These are phyloP conservation scores for Narthecium ossifragum DNA, from an alignment of 106 monocot genomes.

Conservation along the genomic window DNA sequence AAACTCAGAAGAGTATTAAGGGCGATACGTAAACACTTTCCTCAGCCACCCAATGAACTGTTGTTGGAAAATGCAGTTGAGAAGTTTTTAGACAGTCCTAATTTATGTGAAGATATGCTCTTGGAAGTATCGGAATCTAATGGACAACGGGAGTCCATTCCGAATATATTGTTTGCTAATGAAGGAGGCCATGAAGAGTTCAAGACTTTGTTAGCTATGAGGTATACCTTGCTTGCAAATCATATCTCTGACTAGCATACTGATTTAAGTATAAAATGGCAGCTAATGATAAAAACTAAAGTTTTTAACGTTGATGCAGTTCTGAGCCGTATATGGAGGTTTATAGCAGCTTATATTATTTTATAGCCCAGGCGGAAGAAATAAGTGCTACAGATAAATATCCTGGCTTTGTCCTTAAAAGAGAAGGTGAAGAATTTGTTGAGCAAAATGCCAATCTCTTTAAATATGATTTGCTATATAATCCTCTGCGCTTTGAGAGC, in stretches of 20 bases:
- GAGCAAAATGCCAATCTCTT: conserved; percentile 87
- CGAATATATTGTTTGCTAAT: conserved; percentile 50
- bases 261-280: too few relatives aligned
- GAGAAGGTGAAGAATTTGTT: conserved; percentile 95
- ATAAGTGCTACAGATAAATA: conserved; percentile 92
- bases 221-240: conserved; percentile 21
- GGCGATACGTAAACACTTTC: conserved; percentile 92
- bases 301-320: conserved; percentile 15
- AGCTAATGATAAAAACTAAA: too few relatives aligned
- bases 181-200: conserved; percentile 22
- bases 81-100: conserved; percentile 69
- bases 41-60: conserved; percentile 81
- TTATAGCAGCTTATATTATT: conserved; percentile 86
- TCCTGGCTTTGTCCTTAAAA: conserved; percentile 90
- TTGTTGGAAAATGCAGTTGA: conserved; percentile 54
- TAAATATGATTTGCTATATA: conserved; percentile 92
- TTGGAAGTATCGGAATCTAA: conserved; percentile 44
- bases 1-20: conserved; percentile 88
- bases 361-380: conserved; percentile 88
- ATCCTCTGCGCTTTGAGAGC: conserved; percentile 91
- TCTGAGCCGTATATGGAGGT: conserved; percentile 77
- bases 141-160: conserved; percentile 37
- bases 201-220: conserved; percentile 28
- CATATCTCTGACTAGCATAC: too few relatives aligned
- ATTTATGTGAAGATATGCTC: conserved; percentile 65